Evolutionary conservation across 345 rosid genomes (phyloP), one percentile per base, ranked within the genome.

Genomic region (Populus simonii): DNA sequence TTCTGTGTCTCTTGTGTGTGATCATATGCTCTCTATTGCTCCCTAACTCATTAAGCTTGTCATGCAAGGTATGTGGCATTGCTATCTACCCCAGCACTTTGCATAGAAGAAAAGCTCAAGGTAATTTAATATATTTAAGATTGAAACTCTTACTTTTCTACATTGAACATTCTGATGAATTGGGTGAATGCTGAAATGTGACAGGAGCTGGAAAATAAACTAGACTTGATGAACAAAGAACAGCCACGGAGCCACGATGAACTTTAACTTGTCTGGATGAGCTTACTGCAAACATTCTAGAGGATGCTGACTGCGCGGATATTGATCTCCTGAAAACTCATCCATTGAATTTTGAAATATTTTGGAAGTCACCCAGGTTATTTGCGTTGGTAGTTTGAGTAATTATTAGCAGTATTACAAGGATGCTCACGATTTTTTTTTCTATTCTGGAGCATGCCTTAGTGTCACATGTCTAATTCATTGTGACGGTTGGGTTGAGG

Each of bases 191-290:
- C 20, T 69, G 43, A 16, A 23, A 36, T 20, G 51, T 45, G 41
- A 66, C 80, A 94, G 98, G 98, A 91, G 66, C 85, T 94, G 74
- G 88, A 89, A 82, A 74, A 87, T 66, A 94, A 91, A 85, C 91
- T 92, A 38, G 93, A 90, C 20, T 66, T 73, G 84, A 78, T 89
- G 91, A 90, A 85, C 84, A 85, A 86, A 79, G 86, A 89, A 73
- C 90, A 87, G 73, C 88, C 97, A 36, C 88, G 68, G 70, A 79
- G 47, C 16, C 98, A 87, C 55, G 98, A 94, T 72, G 98, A 94
- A 83, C 94, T 94, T 66, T 94, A 73, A 69, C 29, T 23, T 39
- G 67, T 20, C 15, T 20, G 29, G 18, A 2, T 16, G 29, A 13
- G 20, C 33, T 57, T 38, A 8, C 57, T 3, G 16, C 68, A 82